A percentile compares a stretch with the other conserved stretches of the same genome.
Conservation (phyloP, 139 green algal species). For the Ostreobium quekettii region DNA sequence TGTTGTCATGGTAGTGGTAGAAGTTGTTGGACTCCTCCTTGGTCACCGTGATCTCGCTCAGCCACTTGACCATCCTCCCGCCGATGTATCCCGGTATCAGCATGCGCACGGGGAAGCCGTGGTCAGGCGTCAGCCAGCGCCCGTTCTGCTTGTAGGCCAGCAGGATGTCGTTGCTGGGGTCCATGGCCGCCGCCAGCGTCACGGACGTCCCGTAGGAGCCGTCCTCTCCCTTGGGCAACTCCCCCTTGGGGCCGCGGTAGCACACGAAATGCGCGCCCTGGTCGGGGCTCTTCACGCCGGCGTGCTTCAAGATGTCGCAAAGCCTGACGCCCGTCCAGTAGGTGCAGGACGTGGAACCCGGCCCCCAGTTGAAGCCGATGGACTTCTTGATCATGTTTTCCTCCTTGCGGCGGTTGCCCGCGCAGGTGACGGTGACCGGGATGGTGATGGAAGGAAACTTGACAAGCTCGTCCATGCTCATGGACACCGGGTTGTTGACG, state of each 20-base stretch:
- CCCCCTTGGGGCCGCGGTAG: conserved; percentile 40
- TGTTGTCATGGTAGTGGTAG: conserved; percentile 87
- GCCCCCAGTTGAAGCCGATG: conserved; percentile 77
- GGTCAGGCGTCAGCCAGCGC: conserved; percentile 37
- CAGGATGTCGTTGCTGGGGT: conserved; percentile 45
- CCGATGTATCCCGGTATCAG: conserved; percentile 55
- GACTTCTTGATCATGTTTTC: conserved; percentile 85
- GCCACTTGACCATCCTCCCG: conserved; percentile 60
- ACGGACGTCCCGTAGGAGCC: conserved; percentile 42
- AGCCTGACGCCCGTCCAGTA: conserved; percentile 72
- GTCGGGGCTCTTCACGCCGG: conserved; percentile 23
- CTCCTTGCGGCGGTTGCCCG: conserved; percentile 81
- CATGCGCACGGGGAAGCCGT: conserved; percentile 53
- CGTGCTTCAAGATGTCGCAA: conserved; percentile 47
- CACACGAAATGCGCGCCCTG: conserved; percentile 37
- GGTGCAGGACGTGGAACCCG: conserved; percentile 30
- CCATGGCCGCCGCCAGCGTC: conserved; percentile 34
- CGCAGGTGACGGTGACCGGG: conserved; percentile 56
- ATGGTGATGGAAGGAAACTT: conserved; percentile 44
- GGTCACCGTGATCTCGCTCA: conserved; percentile 62
- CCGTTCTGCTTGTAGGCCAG: conserved; percentile 56
- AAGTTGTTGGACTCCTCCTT: conserved; percentile 57
- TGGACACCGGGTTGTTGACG: conserved; percentile 65
- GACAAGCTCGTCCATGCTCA: conserved; percentile 72
- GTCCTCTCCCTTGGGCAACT: conserved; percentile 46